Conservation (phyloP, 768 basidiomycete genomes). For the Phlegmacium glaucopus region DNA sequence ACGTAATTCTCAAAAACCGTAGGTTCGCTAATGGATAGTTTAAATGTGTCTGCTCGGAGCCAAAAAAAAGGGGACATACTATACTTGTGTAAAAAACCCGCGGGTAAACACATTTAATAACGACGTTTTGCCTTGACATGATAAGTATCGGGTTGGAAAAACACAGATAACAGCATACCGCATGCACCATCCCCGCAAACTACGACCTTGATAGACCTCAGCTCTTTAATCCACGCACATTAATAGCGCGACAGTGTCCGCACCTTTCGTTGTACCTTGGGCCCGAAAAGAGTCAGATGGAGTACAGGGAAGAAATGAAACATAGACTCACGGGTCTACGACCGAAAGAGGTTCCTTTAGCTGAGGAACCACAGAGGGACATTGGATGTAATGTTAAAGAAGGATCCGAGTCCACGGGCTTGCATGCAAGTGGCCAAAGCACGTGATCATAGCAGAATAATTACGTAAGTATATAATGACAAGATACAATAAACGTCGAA, state of each 20-base stretch:
- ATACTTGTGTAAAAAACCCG: constrained; percentile 93
- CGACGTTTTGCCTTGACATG: constrained; percentile 68
- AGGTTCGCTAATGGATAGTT: constrained; percentile 56
- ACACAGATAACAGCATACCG: constrained; percentile 45
- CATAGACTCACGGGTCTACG: constrained; percentile 43
- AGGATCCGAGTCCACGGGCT: too few relatives aligned
- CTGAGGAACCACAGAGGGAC: constrained; percentile 56
- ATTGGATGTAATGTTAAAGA: constrained; percentile 15
- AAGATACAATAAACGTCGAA: neutral
- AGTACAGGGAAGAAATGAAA: constrained; percentile 2
- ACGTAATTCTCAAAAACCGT: constrained; percentile 99
- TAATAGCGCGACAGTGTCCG: neutral
- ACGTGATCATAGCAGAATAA: too few relatives aligned
- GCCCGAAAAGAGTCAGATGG: constrained; percentile 4
- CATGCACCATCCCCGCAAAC: constrained; percentile 98
- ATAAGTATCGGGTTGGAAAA: constrained; percentile 15
- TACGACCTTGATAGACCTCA: constrained; percentile 45
- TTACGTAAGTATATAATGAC: too few relatives aligned
- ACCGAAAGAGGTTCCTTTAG: constrained; percentile 51
- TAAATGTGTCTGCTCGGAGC: constrained; percentile 1
- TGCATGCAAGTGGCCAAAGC: too few relatives aligned
- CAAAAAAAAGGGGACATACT: constrained; percentile 47
- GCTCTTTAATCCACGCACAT: neutral
- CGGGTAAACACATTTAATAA: constrained; percentile 84
- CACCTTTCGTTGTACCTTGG: constrained; percentile 48